Evolutionary conservation across 306 rosid genomes (phyloP).

Genomic region (Rosa rugosa): DNA sequence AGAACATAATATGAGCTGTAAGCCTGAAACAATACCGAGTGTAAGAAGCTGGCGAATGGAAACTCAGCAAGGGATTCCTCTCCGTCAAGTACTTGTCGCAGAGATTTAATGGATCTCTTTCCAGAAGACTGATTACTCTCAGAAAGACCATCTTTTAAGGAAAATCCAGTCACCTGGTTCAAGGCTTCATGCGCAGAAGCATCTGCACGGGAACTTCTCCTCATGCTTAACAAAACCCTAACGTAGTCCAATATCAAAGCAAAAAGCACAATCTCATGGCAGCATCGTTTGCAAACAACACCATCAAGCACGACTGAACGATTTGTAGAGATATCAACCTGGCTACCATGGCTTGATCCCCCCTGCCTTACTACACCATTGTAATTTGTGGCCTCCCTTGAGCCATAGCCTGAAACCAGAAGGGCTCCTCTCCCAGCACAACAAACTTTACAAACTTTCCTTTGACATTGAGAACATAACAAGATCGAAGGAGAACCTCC

Average conservation of each 20-base stretch:
- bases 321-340: constrained; percentile 59
- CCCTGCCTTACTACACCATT: constrained; percentile 61
- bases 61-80: constrained; percentile 87
- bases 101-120: constrained; percentile 39
- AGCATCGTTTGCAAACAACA: constrained; percentile 78
- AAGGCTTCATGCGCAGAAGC: constrained; percentile 68
- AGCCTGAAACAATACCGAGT: constrained; percentile 53
- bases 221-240: constrained; percentile 72
- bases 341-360: constrained; percentile 56
- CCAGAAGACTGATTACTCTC: constrained; percentile 38
- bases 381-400: constrained; percentile 58
- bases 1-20: constrained; percentile 21
- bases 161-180: constrained; percentile 65
- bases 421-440: constrained; percentile 96
- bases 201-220: constrained; percentile 69
- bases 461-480: constrained; percentile 83
- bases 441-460: constrained; percentile 86
- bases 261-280: constrained; percentile 69
- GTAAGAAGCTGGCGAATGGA: constrained; percentile 84
- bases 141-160: constrained; percentile 47
- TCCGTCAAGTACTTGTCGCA: constrained; percentile 55
- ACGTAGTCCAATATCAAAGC: constrained; percentile 87
- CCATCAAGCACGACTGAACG: constrained; percentile 62
- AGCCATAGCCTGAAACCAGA: constrained; percentile 57
- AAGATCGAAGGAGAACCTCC: constrained; percentile 48